Base-by-base conservation (phyloP, 1,284 basidiomycete genomes). In the Albatrellus sp. region DNA sequence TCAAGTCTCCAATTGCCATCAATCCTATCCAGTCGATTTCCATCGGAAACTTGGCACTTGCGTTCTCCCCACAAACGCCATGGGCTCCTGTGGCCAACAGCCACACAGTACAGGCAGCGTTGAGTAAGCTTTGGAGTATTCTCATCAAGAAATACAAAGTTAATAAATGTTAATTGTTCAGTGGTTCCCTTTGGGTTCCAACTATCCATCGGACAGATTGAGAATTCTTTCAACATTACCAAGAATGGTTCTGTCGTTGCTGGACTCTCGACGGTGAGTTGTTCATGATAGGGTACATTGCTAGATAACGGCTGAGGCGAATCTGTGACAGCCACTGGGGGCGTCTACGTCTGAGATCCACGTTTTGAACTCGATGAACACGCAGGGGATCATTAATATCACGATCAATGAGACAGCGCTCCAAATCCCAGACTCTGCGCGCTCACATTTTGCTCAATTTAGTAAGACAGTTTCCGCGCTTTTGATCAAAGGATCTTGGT, bases 121-220 rank as follows among this genome's bases (percentile, higher is more conserved):
- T 89, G 50, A 55, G 75, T 77, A 57, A 47, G 66, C 54, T 19
- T 2, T 44, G 13, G 12, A 12, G 39, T 10, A 9, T 40, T 16
- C 45, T 24, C 43, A 13, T 35, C 28, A 12, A 28, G 10, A 1
- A 1, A 28, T 8, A 6, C 31, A 10, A 20, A 11, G 13, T 33
- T 11, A 37, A n/a, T n/a, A n/a, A n/a, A 12, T n/a, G 0, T 29
- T 31, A 2, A 5, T 2, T 24, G 1, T 41, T 9, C 49, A 80
- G 80, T 69, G 47, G 61, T 89, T 44, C 86, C 85, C 28, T 89
- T 89, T 52, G 86, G 85, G n/a, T 88, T 89, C 61, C 63, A 65
- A 20, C 43, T 88, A 11, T 62, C 66, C n/a, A 77, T 89, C 44
- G 69, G 69, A 28, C 59, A 77, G 52, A 84, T 88, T 29, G 63